Base-by-base conservation (phyloP, 495 filamentous ascomycete species). In the Penicillium desertorum region DNA sequence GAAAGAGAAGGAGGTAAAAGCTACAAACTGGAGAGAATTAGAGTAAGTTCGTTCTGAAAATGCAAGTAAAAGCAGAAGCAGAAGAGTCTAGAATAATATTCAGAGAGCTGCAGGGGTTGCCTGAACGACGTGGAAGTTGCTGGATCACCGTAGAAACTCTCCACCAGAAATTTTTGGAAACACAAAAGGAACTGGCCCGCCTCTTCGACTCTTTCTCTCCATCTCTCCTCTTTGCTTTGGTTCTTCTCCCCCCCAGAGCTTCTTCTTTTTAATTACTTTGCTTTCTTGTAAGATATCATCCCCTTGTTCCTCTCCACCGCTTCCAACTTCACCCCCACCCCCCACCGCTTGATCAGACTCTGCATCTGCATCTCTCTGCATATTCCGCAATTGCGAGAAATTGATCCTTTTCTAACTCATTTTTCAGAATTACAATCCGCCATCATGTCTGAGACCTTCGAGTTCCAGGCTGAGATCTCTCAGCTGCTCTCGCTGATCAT, bases 391-490 rank as follows among this genome's bases (percentile, higher is more conserved):
- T 58, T 43, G 46, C 56, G 56, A 46, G 22, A 51, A 36, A 11
- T 48, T 19, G 23, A 37, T 45, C 54, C 27, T 16, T 50, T 45
- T 53, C 59, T 53, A 43, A 47, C 30, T 32, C 27, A 4, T 54
- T 36, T 45, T 19, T 49, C 47, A 59, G 55, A 46, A 46, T 53
- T 36, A 30, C 43, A 52, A 23, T 69, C 71, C 72, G 64, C 76
- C 79, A 90, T 73, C 72, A 94, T 95, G 91, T 76, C 92, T 61
- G 89, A 96, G 82, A 95, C 90, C 58, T 97, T 97, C 81, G 92
- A 97, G 87, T 98, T 98, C 83, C 94, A 98, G 86, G 93, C 92
- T 88, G 93, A 97, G 88, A 98, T 98, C 77, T 96, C 91, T 87
- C 94, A 98, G 91, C 90, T 98, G 52, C 89, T 98, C 71, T 91